phyloP scores from a whole-genome alignment of 768 basidiomycete species.

The Kondoa subrosea region DNA sequence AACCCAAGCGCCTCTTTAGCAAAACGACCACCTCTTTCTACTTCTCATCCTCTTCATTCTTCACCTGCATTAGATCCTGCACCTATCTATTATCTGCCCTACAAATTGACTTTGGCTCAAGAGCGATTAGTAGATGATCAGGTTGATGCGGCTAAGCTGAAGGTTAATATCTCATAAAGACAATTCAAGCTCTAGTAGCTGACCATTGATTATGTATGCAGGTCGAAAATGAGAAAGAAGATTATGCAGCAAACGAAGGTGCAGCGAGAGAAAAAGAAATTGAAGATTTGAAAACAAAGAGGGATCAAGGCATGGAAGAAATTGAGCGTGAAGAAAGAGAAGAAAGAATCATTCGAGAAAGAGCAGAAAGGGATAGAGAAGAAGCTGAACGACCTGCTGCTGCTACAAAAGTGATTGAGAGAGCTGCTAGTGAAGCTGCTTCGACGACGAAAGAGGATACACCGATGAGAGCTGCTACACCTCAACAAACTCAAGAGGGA shows the following conservation, averaged over 20 bases:
- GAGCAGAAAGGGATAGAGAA: neutral
- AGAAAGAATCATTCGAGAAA: neutral
- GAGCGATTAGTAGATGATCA: conserved; percentile 25
- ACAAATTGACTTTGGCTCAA: conserved; percentile 23
- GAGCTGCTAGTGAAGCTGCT: neutral
- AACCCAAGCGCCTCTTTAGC: conserved; percentile 7
- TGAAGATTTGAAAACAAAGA: conserved; percentile 12
- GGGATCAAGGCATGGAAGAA: conserved; percentile 7
- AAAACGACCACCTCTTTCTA: neutral
- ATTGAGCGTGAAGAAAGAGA: conserved; percentile 2
- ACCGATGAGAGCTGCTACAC: neutral
- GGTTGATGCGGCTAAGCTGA: conserved; percentile 10
- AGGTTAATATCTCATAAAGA: neutral
- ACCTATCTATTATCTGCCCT: conserved; percentile 27
- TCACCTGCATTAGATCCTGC: conserved; percentile 1
- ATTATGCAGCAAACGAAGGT: neutral
- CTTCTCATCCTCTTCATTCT: conserved; percentile 3
- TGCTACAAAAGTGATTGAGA: neutral
- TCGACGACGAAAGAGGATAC: neutral
- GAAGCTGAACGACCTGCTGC: neutral
- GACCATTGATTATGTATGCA: neutral
- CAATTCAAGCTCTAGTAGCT: neutral
- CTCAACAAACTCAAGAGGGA: neutral
- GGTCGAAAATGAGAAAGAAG: neutral
- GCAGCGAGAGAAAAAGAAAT: conserved; percentile 15